Percentiles rank a stretch among this genome's conserved stretches.
These are phyloP conservation scores for Fusarium drepaniforme DNA, from an alignment of 2,329 filamentous ascomycete genomes.

Conservation along the genomic window DNA sequence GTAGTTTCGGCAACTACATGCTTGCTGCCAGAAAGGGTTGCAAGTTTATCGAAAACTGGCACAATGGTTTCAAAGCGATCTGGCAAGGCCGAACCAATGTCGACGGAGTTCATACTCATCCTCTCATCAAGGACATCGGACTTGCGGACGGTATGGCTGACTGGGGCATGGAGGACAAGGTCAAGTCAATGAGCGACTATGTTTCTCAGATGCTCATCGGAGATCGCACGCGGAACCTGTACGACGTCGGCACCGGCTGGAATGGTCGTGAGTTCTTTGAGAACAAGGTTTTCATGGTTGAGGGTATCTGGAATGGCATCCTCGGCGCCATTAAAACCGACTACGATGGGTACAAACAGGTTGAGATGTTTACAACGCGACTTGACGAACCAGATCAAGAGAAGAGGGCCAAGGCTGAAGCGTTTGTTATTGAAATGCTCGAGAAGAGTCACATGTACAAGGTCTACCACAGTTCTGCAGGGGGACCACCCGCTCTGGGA, in stretches of 20 bases:
- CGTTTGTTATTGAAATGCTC: conserved; percentile 49
- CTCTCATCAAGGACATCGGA: conserved; percentile 48
- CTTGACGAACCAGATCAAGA: conserved; percentile 47
- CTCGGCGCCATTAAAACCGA: conserved; percentile 48
- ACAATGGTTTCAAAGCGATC: conserved; percentile 51
- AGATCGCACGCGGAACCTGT: conserved; percentile 49
- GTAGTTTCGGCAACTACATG: conserved; percentile 56
- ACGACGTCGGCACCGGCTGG: conserved; percentile 46
- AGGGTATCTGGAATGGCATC: conserved; percentile 48
- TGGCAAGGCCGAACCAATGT: conserved; percentile 51
- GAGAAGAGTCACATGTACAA: conserved; percentile 53
- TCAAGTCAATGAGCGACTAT: conserved; percentile 51
- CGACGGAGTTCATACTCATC: conserved; percentile 47
- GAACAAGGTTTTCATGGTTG: conserved; percentile 48
- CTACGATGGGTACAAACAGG: conserved; percentile 45
- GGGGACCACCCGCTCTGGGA: conserved; percentile 46
- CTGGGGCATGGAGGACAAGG: conserved; percentile 22
- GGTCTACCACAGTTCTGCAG: conserved; percentile 52
- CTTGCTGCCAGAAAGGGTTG: conserved; percentile 56
- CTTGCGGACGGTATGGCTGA: conserved; percentile 44
- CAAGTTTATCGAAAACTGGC: conserved; percentile 58
- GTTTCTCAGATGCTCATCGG: conserved; percentile 52
- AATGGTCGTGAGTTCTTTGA: conserved; percentile 49
- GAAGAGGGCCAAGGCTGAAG: conserved; percentile 44
- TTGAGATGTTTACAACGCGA: conserved; percentile 47